phyloP scores from a whole-genome alignment of 2,329 filamentous ascomycete genomes.

The Aureobasidium lini region DNA sequence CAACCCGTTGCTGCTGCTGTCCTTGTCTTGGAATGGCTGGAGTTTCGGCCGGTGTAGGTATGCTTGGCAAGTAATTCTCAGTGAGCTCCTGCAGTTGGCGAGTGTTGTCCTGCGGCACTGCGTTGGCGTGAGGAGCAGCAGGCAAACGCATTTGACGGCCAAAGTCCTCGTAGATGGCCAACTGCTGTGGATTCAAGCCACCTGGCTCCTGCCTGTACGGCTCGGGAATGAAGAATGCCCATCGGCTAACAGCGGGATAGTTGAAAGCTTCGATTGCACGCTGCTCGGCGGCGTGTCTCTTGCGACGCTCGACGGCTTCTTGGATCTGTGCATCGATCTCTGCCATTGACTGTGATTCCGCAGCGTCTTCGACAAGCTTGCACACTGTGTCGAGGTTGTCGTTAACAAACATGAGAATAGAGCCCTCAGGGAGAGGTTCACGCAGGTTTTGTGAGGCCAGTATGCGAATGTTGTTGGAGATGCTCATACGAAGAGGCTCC shows the following conservation, averaged over 20 bases:
- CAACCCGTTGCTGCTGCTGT: conserved; percentile 42
- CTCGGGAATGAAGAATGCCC: conserved; percentile 88
- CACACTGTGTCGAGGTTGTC: conserved; percentile 93
- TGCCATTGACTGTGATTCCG: conserved; percentile 82
- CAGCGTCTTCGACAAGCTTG: conserved; percentile 88
- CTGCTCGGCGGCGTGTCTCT: conserved; percentile 64
- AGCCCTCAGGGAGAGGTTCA: conserved; percentile 80
- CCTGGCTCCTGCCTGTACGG: conserved; percentile 80
- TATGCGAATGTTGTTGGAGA: conserved; percentile 94
- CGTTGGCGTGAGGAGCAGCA: conserved; percentile 44
- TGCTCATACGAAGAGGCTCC: conserved; percentile 90
- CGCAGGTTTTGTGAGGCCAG: conserved; percentile 55
- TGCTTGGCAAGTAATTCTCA: conserved; percentile 54
- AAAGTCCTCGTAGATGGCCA: conserved; percentile 96
- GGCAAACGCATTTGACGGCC: conserved; percentile 67
- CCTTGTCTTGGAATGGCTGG: conserved; percentile 54
- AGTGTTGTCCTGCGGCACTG: conserved; percentile 49
- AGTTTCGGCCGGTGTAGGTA: conserved; percentile 55
- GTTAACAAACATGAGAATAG: conserved; percentile 97
- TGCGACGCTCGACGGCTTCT: conserved; percentile 66
- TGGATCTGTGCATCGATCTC: conserved; percentile 95
- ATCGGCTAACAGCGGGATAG: conserved; percentile 71
- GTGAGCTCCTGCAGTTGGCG: conserved; percentile 57
- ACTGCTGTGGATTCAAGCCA: conserved; percentile 82
- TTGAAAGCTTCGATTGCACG: conserved; percentile 79